Percentiles rank a stretch among this genome's conserved stretches.
phyloP scores from a whole-genome alignment of 352 stramenopile species.

The Pythium guiyangense region DNA sequence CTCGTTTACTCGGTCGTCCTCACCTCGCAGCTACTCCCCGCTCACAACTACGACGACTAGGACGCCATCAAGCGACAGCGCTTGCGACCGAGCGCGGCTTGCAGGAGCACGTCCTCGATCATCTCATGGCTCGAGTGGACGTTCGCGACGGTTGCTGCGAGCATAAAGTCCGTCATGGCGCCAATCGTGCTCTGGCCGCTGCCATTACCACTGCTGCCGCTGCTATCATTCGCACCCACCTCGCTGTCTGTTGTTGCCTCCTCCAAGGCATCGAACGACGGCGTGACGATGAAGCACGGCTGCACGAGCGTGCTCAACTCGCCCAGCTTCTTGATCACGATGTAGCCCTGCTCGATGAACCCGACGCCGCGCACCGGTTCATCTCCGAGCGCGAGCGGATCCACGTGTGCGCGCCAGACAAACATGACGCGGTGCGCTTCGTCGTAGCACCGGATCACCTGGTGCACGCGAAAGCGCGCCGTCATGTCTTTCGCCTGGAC shows the following conservation, averaged over 20 bases:
- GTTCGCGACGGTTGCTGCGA: conserved; percentile 3
- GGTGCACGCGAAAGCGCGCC: conserved; percentile 39
- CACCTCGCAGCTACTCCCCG: too few species aligned
- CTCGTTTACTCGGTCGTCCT: too few species aligned
- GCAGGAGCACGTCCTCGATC: conserved; percentile 12
- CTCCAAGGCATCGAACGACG: conserved; percentile 12
- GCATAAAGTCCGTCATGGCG: conserved; percentile 7
- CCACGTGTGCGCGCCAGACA: conserved; percentile 49
- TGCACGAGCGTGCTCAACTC: conserved; percentile 16
- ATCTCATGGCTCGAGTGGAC: conserved; percentile 11
- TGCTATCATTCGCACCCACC: background rate
- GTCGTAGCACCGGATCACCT: conserved; percentile 39
- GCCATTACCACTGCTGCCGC: too few species aligned
- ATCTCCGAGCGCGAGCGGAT: too few species aligned
- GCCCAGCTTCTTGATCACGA: conserved; percentile 26
- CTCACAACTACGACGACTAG: too few species aligned
- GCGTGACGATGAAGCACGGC: conserved; percentile 30
- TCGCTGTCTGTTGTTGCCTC: background rate
- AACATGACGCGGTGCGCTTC: conserved; percentile 50
- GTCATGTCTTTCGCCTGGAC: conserved; percentile 35
- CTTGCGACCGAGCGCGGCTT: background rate
- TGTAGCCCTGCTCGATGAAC: conserved; percentile 55
- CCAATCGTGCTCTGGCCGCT: background rate
- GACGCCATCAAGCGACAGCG: too few species aligned
- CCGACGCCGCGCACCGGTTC: conserved; percentile 28